Evolutionary conservation across 306 rosid species (phyloP), one percentile per base, ranked within the genome.

Genomic region (Oemleria cerasiformis): DNA sequence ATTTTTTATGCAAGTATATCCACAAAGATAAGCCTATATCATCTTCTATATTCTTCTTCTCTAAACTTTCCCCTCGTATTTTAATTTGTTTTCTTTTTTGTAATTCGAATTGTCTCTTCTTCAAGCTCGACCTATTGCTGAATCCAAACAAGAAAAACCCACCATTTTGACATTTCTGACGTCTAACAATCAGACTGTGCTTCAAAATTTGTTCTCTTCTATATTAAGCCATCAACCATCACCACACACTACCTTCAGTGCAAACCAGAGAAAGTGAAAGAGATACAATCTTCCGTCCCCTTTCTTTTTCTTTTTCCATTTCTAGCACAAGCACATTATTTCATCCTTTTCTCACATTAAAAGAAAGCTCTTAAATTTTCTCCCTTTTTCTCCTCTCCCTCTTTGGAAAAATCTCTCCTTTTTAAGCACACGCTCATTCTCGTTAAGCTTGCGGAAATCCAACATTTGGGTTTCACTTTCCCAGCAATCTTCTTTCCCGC

Each of bases 181-280:
- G 6, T 59, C 8, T 30, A 30, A 4, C 3, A 30, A 1, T 30
- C 42, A 59, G 15, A 4, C 19, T 14, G 20, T 38, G 13, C 39
- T 6, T 7, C 64, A 9, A 17, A 59, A 14, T 15, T 8, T 14
- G 11, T 14, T 59, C 43, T 7, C 43, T 7, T 38, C 64, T 14
- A 59, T 59, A 34, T 59, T 59, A 59, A 59, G 64, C 41, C 12
- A 13, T 59, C 43, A 59, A 14, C 12, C 64, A 7, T 59, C 64
- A 14, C 42, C 64, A 6, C 43, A 19, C 21, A 34, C 14, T 45
- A n/a, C 21, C 6, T 15, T 5, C 19, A 49, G 54, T 6, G 57
- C 17, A 21, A 19, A n/a, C 17, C 21, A 2, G 62, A 19, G 2
- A 23, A 8, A 57, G 62, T 21, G 30, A 53, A 0, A 51, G 34